phyloP scores from a whole-genome alignment of 352 stramenopile species.

The Paralagenidium karlingii region DNA sequence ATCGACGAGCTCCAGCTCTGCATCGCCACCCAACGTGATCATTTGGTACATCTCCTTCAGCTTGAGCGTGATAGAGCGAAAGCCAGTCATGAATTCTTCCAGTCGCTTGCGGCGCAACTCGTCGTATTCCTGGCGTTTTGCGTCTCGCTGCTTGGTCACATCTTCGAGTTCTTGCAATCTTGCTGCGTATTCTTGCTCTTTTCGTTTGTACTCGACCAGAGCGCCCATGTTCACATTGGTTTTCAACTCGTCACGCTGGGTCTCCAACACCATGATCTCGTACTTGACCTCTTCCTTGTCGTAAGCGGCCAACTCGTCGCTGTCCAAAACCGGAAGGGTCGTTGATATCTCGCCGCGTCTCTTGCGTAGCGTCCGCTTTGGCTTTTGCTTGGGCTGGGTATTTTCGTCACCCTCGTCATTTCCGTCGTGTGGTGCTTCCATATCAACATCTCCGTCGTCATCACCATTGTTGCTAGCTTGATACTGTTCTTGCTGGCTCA shows the following conservation, averaged over 20 bases:
- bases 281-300: conserved; percentile 89
- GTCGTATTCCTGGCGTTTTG: conserved; percentile 91
- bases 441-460: neutral
- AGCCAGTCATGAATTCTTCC: conserved; percentile 99
- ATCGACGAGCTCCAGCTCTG: conserved; percentile 98
- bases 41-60: conserved; percentile 99
- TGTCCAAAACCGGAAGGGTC: conserved; percentile 52
- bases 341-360: too few species aligned
- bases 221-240: conserved; percentile 93
- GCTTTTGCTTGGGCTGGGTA: conserved; percentile 24
- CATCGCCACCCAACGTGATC: conserved; percentile 94
- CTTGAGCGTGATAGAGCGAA: conserved; percentile 97
- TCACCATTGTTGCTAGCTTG: neutral
- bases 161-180: conserved; percentile 92
- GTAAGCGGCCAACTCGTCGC: conserved; percentile 75
- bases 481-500: conserved; percentile 18
- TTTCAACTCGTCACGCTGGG: conserved; percentile 87
- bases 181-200: conserved; percentile 91
- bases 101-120: conserved; percentile 93
- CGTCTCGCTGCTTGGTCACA: conserved; percentile 87
- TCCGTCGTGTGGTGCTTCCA: neutral
- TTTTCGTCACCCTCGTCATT: too few species aligned
- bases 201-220: conserved; percentile 86
- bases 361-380: too few species aligned
- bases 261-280: conserved; percentile 87